phyloP scores from a whole-genome alignment of 1,284 basidiomycete genomes.

The Naganishia cerealis region DNA sequence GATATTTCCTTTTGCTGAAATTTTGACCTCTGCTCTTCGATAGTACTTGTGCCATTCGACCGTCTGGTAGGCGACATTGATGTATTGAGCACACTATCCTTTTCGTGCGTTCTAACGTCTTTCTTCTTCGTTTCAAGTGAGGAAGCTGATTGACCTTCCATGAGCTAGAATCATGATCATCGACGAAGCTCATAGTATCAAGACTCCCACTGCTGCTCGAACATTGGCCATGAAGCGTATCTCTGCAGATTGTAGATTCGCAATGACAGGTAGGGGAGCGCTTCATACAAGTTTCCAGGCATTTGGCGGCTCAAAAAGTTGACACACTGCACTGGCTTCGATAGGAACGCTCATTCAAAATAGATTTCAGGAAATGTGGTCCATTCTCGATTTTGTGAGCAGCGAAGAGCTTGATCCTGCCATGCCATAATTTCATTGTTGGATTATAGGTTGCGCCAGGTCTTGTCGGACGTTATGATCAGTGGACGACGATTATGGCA shows the following conservation, averaged over 20 bases:
- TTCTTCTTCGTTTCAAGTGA: neutral
- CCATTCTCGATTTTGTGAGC: constrained; percentile 54
- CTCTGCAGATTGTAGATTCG: constrained; percentile 45
- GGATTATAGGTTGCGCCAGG: constrained; percentile 44
- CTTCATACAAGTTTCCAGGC: neutral
- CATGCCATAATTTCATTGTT: neutral
- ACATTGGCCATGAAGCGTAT: constrained; percentile 55
- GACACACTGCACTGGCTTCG: constrained; percentile 24
- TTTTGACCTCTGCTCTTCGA: neutral
- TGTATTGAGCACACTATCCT: constrained; percentile 42
- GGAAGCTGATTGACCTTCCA: neutral
- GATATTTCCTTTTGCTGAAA: too few species aligned
- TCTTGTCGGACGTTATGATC: constrained; percentile 47
- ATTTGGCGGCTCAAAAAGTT: neutral
- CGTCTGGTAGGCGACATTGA: constrained; percentile 38
- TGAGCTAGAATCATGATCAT: constrained; percentile 42
- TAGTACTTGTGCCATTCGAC: constrained; percentile 46
- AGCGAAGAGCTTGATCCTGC: neutral
- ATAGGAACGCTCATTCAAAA: constrained; percentile 56
- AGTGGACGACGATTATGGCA: constrained; percentile 51
- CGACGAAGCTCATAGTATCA: constrained; percentile 53
- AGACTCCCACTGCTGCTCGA: constrained; percentile 43
- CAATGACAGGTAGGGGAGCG: constrained; percentile 42
- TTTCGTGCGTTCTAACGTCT: constrained; percentile 42
- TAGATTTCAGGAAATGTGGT: constrained; percentile 57